Conservation (phyloP, 2,329 filamentous ascomycete species). For the Pseudocercospora ulei region DNA sequence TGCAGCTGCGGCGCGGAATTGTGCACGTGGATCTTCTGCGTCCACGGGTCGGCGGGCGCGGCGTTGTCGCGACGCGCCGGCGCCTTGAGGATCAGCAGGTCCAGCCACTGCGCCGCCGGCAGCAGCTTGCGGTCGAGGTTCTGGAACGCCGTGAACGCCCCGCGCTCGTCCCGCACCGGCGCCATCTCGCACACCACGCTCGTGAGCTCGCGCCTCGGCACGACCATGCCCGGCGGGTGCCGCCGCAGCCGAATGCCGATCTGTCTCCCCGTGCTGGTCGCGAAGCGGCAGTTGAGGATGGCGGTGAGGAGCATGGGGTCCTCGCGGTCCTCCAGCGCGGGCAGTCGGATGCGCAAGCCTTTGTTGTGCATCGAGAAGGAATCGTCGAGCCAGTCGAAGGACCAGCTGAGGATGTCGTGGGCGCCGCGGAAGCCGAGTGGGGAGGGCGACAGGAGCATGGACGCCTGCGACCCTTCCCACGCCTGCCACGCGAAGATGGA, state of each 20-base stretch:
- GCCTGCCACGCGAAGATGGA: constrained; percentile 25
- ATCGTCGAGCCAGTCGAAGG: constrained; percentile 21
- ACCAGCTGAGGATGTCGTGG: constrained; percentile 21
- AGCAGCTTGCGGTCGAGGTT: constrained; percentile 18
- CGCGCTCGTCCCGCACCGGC: constrained; percentile 12
- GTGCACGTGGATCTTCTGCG: constrained; percentile 19
- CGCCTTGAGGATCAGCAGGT: constrained; percentile 19
- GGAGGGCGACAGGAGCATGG: constrained; percentile 18
- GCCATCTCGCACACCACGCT: constrained; percentile 20
- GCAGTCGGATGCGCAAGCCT: constrained; percentile 21
- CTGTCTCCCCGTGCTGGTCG: constrained; percentile 12
- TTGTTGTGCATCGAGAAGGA: constrained; percentile 21
- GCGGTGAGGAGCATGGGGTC: constrained; percentile 16
- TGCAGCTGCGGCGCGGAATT: constrained; percentile 14
- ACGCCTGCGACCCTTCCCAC: constrained; percentile 18
- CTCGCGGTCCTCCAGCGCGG: constrained; percentile 10
- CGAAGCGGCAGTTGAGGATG: constrained; percentile 22
- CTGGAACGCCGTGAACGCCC: constrained; percentile 16
- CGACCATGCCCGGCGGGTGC: constrained; percentile 16
- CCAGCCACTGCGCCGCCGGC: constrained; percentile 16
- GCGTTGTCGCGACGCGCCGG: constrained; percentile 9
- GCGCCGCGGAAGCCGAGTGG: constrained; percentile 20
- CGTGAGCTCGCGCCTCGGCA: constrained; percentile 17
- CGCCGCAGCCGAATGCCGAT: constrained; percentile 17
- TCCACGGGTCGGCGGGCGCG: constrained; percentile 16